Base-by-base conservation (phyloP, 1,139 yeast species). In the Candida sanyaensis region DNA sequence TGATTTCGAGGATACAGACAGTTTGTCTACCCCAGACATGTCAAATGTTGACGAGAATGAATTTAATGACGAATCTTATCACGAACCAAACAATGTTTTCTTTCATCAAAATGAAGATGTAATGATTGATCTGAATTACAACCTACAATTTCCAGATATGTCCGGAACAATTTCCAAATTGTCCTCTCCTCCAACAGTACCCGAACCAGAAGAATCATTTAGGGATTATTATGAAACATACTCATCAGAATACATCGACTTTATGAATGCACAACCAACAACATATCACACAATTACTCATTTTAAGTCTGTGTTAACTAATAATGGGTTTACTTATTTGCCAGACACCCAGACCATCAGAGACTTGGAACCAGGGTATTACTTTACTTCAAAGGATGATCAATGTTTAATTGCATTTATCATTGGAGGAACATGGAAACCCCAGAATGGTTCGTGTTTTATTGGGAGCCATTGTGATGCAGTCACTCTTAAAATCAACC, bases 381-480 rank as follows among this genome's bases (percentile, higher is more conserved):
- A 80, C 61, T 84, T 65, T 65, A 83, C 88, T 37, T 64, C 70
- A 28, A 72, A 88, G 65, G 80, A 76, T 51, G 86, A 84, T 17
- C 73, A 83, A 28, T 69, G 78, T 39, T 63, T 84, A 41, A 73
- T 75, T 34, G 87, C 88, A 1, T 84, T 84, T 56, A 70, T 75
- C 2, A 69, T 83, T 12, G 88, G 88, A 40, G 64, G 71, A 23
- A 62, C 74, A 28, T 84, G 90, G 90, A 64, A 65, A 3, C 80
- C 84, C 0, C 64, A 68, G 28, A 64, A 69, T 42, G 89, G 90
- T 46, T 76, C 80, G 3, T 86, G 86, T 45, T 73, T 76, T 31
- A 75, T 83, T 49, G 88, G 85, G 0, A 65, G 80, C 32, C 90
- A 84, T 59, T 73, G 81, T 43, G 89, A 84, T 63, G 73, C 87